phyloP scores from a whole-genome alignment of 2,329 filamentous ascomycete genomes.

The Alternaria angustiovoidea region DNA sequence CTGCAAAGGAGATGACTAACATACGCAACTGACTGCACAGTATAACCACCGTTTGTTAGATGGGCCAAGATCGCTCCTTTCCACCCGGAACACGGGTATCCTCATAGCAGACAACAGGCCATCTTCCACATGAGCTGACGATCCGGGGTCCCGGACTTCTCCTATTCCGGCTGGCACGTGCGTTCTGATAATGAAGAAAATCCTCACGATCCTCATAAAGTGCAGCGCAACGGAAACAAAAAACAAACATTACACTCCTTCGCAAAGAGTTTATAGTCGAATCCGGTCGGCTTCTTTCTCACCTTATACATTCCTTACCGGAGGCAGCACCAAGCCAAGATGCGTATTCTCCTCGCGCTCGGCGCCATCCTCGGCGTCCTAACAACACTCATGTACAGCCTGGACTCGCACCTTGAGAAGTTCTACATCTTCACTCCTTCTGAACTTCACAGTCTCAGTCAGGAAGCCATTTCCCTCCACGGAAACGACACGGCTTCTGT shows the following conservation, averaged over 20 bases:
- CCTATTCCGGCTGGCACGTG: constrained; percentile 17
- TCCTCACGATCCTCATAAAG: not conserved
- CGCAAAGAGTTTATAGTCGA: not conserved
- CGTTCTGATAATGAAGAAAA: constrained; percentile 2
- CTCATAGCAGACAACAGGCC: not conserved
- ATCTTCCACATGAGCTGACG: constrained; percentile 4
- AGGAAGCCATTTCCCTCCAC: constrained; percentile 71
- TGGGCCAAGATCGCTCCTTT: not conserved
- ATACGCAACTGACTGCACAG: not conserved
- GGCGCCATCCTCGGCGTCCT: constrained; percentile 34
- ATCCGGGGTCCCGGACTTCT: constrained; percentile 15
- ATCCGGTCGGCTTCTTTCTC: not conserved
- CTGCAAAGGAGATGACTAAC: not conserved
- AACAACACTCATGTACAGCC: constrained; percentile 37
- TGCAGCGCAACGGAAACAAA: not conserved
- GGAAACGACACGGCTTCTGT: constrained; percentile 78
- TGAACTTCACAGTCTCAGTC: constrained; percentile 73
- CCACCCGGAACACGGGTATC: constrained; percentile 2
- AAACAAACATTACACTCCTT: not conserved
- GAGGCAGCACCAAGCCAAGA: not conserved
- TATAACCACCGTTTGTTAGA: not conserved
- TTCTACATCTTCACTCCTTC: constrained; percentile 79
- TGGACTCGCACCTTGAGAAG: constrained; percentile 36
- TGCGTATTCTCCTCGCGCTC: constrained; percentile 31
- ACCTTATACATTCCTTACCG: not conserved